phyloP scores from a whole-genome alignment of 441 rosid species.

The Rhodomyrtus psidioides region DNA sequence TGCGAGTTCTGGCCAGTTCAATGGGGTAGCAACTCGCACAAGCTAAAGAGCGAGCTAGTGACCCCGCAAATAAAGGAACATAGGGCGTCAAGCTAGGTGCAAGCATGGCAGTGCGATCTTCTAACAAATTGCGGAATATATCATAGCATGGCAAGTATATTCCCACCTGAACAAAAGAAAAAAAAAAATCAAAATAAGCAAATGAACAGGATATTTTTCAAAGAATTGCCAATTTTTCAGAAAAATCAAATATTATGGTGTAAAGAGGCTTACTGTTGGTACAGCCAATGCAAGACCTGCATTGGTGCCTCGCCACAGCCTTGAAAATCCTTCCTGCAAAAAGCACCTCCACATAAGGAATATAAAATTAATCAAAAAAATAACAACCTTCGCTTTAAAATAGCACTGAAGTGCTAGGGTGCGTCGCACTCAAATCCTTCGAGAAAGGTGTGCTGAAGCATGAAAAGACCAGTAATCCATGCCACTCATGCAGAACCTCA shows the following conservation, averaged over 20 bases:
- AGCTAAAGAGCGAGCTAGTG: conserved; percentile 88
- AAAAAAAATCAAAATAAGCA: not conserved
- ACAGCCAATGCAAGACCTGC: conserved; percentile 92
- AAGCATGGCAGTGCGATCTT: conserved; percentile 40
- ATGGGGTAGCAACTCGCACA: conserved; percentile 91
- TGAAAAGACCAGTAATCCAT: not conserved
- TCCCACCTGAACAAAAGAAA: conserved; percentile 60
- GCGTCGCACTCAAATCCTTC: not conserved
- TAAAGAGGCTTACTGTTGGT: conserved; percentile 58
- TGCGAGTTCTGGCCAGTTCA: conserved; percentile 96
- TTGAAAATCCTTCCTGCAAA: conserved; percentile 76
- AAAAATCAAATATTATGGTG: not conserved
- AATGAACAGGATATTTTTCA: not conserved
- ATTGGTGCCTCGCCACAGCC: conserved; percentile 98
- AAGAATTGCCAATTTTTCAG: not conserved
- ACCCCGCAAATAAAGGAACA: conserved; percentile 73
- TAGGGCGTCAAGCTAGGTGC: conserved; percentile 44
- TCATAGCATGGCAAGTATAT: conserved; percentile 94
- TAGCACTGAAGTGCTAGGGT: not conserved
- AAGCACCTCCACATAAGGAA: conserved; percentile 1
- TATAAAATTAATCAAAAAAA: not conserved
- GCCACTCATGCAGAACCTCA: not conserved
- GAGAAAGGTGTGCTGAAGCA: not conserved
- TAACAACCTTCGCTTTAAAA: not conserved
- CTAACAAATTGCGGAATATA: conserved; percentile 70